phyloP scores from a whole-genome alignment of 257 asterid species.

The Buddleja alternifolia region DNA sequence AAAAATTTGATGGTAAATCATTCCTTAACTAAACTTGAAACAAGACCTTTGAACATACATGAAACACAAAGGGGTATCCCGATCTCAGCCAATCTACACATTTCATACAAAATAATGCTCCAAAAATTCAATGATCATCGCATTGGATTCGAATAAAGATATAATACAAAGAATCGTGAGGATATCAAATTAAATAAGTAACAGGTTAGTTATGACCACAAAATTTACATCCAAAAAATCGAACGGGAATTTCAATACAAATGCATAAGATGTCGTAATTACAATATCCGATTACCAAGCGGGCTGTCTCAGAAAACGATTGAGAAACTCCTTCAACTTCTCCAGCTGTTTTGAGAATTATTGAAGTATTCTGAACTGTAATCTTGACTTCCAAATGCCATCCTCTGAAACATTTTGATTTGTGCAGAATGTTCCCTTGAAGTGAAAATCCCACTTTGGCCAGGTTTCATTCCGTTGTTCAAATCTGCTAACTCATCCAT shows the following conservation, averaged over 20 bases:
- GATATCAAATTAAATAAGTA: background rate
- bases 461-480: slow-evolving; percentile 84
- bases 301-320: background rate
- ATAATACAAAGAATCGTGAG: slow-evolving; percentile 30
- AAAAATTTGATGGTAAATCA: no score
- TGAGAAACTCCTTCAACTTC: slow-evolving; percentile 31
- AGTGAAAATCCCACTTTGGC: slow-evolving; percentile 74
- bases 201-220: slow-evolving; percentile 24
- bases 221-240: slow-evolving; percentile 41
- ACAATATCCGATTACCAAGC: slow-evolving; percentile 22
- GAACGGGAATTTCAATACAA: slow-evolving; percentile 7
- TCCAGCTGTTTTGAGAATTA: slow-evolving; percentile 68
- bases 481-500: slow-evolving; percentile 74
- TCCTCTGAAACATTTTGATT: slow-evolving; percentile 79
- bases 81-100: background rate
- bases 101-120: background rate
- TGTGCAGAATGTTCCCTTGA: slow-evolving; percentile 90
- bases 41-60: background rate
- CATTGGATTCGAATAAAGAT: background rate
- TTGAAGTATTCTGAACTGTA: slow-evolving; percentile 56
- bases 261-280: slow-evolving; percentile 15
- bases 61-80: background rate
- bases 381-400: slow-evolving; percentile 94
- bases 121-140: no score
- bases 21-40: no score